Conservation (phyloP, 2,329 filamentous ascomycete genomes). For the Penicillium nordicum region DNA sequence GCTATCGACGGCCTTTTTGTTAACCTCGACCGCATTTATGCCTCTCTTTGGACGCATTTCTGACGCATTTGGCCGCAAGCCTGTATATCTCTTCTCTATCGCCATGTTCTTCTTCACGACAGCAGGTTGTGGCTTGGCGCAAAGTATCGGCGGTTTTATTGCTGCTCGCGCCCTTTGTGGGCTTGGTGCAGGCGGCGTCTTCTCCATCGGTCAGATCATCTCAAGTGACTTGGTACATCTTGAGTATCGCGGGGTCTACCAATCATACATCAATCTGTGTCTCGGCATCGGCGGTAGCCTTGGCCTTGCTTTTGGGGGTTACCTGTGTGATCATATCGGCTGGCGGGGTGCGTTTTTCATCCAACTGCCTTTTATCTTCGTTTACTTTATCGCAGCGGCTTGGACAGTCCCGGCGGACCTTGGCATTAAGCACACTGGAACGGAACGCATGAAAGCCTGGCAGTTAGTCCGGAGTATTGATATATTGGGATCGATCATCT, state of each 20-base stretch:
- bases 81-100: slow-evolving; percentile 62
- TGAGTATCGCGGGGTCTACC: slow-evolving; percentile 52
- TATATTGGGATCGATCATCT: slow-evolving; percentile 47
- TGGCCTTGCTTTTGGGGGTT: slow-evolving; percentile 40
- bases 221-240: slow-evolving; percentile 70
- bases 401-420: slow-evolving; percentile 45
- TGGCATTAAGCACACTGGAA: slow-evolving; percentile 44
- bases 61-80: slow-evolving; percentile 68
- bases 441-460: slow-evolving; percentile 39
- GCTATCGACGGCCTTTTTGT: slow-evolving; percentile 74
- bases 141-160: slow-evolving; percentile 68
- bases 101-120: slow-evolving; percentile 63
- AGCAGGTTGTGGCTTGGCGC: slow-evolving; percentile 66
- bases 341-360: slow-evolving; percentile 47
- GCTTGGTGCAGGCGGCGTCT: slow-evolving; percentile 67
- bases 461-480: slow-evolving; percentile 51
- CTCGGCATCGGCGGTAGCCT: slow-evolving; percentile 38
- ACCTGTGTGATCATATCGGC: slow-evolving; percentile 40
- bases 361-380: slow-evolving; percentile 50
- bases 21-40: slow-evolving; percentile 73
- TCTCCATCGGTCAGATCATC: slow-evolving; percentile 62
- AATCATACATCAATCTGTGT: slow-evolving; percentile 42
- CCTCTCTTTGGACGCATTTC: slow-evolving; percentile 71
- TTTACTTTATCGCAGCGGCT: slow-evolving; percentile 20
- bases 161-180: slow-evolving; percentile 67